Evolutionary conservation across 768 basidiomycete species (phyloP), one percentile per base, ranked within the genome.

Genomic region (Chlorophyllum brunneum): DNA sequence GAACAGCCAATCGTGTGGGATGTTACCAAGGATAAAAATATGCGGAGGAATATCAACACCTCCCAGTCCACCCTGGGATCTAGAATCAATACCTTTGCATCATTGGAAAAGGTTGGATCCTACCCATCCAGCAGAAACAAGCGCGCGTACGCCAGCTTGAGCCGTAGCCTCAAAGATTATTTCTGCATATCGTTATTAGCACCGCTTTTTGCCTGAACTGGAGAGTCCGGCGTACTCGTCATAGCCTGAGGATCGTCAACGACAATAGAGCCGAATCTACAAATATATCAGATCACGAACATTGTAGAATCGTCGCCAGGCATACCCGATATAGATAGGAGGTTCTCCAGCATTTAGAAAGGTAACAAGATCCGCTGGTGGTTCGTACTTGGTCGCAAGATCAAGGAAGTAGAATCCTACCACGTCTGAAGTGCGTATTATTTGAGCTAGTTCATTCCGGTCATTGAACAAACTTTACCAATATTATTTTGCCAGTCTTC

Each of bases 1-100:
- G 56, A 85, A 86, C 4, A 86, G 70, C 84, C 84, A 86, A 61
- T 86, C 84, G 61, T 85, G 83, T 0, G 84, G 84, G 5, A 84
- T 75, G 55, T 81, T 82, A 59, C 75, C 82, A n/a, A 84, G 71
- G 38, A 86, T 80, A 66, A 81, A 82, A 16, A 84, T 67, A 49
- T 80, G 70, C 0, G 72, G 52, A 13, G 82, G 82, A n/a, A 81
- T 71, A 34, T 69, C 58, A 4, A 65, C 63, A 7, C 76, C 79
- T 2, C 83, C 82, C 1, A 86, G 66, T 3, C 79, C 80, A 16
- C 82, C 82, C 75, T 77, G 31, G 5, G 1, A 26, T 36, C 20
- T 30, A 26, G 40, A 20, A 46, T 31, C 11, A 5, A 33, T 20
- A 22, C 15, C 10, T 8, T 34, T 43, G 49, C 23, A 26, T 41